Evolutionary conservation across 345 rosid species (phyloP).

Genomic region (Geranium brycei): DNA sequence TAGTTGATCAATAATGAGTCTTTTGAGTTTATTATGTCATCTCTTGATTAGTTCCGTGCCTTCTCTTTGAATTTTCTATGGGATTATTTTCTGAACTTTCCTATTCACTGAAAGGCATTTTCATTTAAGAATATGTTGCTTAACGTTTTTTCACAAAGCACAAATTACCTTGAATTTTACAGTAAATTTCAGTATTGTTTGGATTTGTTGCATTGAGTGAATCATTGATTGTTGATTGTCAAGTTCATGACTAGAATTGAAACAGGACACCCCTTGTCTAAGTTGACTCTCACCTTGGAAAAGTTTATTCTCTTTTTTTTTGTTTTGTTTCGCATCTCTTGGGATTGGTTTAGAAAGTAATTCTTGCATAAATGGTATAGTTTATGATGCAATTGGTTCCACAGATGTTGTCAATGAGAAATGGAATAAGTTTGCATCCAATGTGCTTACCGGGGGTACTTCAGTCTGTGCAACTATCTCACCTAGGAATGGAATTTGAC

Average conservation of each 20-base stretch:
- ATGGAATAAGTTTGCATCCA: constrained; percentile 42
- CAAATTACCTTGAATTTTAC: not conserved
- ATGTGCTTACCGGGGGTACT: constrained; percentile 37
- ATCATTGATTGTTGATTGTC: too few species aligned
- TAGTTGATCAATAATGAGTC: not conserved
- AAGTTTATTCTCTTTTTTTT: not conserved
- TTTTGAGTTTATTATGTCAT: not conserved
- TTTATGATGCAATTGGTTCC: not conserved
- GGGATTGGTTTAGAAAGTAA: too few species aligned
- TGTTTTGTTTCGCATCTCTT: too few species aligned
- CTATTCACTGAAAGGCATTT: not conserved
- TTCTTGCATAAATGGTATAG: not conserved
- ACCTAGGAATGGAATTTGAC: constrained; percentile 25
- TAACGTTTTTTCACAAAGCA: not conserved
- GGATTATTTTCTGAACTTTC: not conserved
- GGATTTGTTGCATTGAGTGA: too few species aligned
- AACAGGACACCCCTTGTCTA: too few species aligned
- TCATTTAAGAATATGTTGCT: not conserved
- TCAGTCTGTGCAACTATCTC: constrained; percentile 30
- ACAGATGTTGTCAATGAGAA: constrained; percentile 55
- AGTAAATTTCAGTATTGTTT: too few species aligned
- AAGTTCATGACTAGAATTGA: too few species aligned
- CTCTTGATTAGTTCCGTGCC: not conserved
- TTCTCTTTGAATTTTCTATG: not conserved
- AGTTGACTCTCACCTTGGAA: too few species aligned